Evolutionary conservation across 768 basidiomycete genomes (phyloP).

Genomic region (Austroboletus eburneus): DNA sequence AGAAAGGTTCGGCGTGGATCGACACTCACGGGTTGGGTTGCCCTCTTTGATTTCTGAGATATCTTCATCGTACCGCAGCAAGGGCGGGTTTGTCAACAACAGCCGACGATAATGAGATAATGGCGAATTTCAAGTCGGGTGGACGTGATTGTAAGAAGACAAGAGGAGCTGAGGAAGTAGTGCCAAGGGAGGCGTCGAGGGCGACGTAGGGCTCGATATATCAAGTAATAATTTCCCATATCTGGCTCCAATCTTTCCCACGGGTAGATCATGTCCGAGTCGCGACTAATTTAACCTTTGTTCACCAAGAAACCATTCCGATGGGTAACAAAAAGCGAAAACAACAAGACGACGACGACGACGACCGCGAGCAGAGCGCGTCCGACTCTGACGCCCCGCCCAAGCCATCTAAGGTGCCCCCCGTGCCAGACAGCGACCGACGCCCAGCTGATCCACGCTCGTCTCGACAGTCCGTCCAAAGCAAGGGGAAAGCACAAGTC

Average conservation of each 20-base stretch:
- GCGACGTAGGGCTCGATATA: constrained; percentile 29
- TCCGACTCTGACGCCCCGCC: constrained; percentile 16
- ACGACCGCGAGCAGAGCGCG: constrained; percentile 4
- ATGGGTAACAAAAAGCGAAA: constrained; percentile 20
- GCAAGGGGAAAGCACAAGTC: constrained; percentile 13
- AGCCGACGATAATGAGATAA: constrained; percentile 7
- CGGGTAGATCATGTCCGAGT: constrained; percentile 3
- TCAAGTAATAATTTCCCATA: constrained; percentile 30
- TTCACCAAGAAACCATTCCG: too few relatives aligned
- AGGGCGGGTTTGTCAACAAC: constrained; percentile 31
- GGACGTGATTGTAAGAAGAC: constrained; percentile 11
- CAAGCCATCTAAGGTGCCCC: constrained; percentile 13
- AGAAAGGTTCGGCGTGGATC: neutral
- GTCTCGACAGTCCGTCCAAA: neutral
- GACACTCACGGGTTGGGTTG: constrained; percentile 64
- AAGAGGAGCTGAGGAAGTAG: constrained; percentile 2
- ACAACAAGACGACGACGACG: constrained; percentile 15
- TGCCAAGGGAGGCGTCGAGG: constrained; percentile 9
- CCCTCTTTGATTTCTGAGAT: constrained; percentile 79
- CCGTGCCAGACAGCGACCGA: neutral
- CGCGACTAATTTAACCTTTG: neutral
- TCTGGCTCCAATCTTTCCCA: neutral
- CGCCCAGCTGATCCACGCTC: neutral
- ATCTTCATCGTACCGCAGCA: constrained; percentile 79
- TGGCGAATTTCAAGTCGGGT: constrained; percentile 3